Percentiles rank a stretch among this genome's conserved stretches.
Evolutionary conservation across 257 asterid species (phyloP).

Genomic region (Salvia splendens): DNA sequence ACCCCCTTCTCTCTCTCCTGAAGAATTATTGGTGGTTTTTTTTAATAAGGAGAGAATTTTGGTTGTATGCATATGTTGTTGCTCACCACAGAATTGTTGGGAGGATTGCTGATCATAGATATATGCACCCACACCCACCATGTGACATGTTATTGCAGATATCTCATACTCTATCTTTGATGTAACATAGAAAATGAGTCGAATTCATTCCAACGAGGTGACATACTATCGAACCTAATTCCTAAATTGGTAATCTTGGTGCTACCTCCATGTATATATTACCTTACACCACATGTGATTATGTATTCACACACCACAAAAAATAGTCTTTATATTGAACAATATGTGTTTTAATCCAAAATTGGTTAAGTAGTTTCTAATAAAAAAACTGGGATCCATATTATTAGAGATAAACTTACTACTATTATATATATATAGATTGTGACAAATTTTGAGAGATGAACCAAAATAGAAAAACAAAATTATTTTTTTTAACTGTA

Average conservation of each 20-base stretch:
- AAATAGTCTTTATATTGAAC: too few relatives aligned
- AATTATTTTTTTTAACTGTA: too few relatives aligned
- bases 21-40: neutral
- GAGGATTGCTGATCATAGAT: neutral
- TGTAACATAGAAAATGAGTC: neutral
- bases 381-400: too few relatives aligned
- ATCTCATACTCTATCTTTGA: neutral
- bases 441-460: too few relatives aligned
- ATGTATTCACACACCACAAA: too few relatives aligned
- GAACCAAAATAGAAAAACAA: too few relatives aligned
- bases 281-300: too few relatives aligned
- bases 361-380: too few relatives aligned
- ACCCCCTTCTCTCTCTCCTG: neutral
- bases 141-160: neutral
- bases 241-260: neutral
- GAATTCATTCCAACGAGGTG: neutral
- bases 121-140: neutral
- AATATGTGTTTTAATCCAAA: too few relatives aligned
- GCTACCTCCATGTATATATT: neutral
- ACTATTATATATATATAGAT: too few relatives aligned
- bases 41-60: neutral
- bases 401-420: too few relatives aligned
- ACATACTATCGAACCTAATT: neutral
- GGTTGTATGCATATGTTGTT: neutral
- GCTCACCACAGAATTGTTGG: neutral